A percentile compares a stretch with the other conserved stretches of the same genome.
These are phyloP conservation scores for Candida gigantensis DNA, from an alignment of 1,139 yeast genomes.

Conservation along the genomic window DNA sequence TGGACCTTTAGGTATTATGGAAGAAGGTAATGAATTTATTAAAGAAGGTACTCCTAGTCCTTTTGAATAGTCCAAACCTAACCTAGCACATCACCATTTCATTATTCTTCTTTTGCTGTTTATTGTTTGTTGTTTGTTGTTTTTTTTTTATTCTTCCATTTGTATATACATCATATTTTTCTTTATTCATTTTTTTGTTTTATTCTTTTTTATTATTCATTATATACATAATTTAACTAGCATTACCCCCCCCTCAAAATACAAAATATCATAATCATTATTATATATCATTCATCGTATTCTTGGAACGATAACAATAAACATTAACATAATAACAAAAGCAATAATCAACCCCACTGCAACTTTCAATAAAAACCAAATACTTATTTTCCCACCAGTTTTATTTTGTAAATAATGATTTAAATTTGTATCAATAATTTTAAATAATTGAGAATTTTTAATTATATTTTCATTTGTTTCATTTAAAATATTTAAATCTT, in stretches of 20 bases:
- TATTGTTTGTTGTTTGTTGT: not conserved
- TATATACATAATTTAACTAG: conserved; percentile 12
- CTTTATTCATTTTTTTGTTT: conserved; percentile 1
- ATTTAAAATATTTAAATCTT: conserved; percentile 37
- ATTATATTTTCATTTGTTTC: conserved; percentile 40
- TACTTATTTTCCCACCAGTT: conserved; percentile 39
- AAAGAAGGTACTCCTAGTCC: conserved; percentile 6
- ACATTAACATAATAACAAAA: conserved; percentile 30
- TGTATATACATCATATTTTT: not conserved
- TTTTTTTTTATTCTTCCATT: not conserved
- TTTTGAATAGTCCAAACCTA: conserved; percentile 3
- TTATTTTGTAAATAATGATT: conserved; percentile 38
- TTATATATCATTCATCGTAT: conserved; percentile 19
- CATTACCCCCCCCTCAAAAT: not conserved
- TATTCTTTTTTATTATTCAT: not conserved
- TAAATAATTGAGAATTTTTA: conserved; percentile 39
- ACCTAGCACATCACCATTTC: not conserved
- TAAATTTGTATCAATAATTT: conserved; percentile 39
- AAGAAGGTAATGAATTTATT: conserved; percentile 17
- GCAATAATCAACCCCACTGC: conserved; percentile 23
- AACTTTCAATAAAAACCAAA: conserved; percentile 37
- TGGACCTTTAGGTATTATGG: conserved; percentile 20
- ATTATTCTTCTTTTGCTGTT: no score
- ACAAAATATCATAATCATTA: not conserved
- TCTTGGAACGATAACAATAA: conserved; percentile 30